These are phyloP conservation scores for Coemansia sp. DNA, from an alignment of 371 early-diverging fungal species.

Conservation along the genomic window DNA sequence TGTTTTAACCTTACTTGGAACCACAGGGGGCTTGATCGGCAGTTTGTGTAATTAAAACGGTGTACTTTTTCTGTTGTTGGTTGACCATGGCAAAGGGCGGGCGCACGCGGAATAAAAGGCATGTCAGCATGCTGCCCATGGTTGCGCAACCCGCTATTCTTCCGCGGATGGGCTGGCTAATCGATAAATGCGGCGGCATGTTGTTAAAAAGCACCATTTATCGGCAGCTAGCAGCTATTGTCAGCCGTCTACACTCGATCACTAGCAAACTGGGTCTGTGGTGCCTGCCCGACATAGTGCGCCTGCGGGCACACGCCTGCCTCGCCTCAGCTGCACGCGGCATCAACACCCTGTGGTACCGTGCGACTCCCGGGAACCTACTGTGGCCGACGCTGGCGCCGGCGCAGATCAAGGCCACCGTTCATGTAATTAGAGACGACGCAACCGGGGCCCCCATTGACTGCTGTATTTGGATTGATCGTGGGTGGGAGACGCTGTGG, in stretches of 20 bases:
- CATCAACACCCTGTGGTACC: not conserved
- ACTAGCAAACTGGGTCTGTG: not conserved
- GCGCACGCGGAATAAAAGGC: not conserved
- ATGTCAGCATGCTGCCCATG: slow-evolving; percentile 11
- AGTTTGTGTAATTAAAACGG: too few relatives aligned
- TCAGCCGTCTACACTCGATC: not conserved
- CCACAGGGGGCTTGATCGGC: too few relatives aligned
- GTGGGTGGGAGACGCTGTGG: slow-evolving; percentile 52
- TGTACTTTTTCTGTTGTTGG: not conserved
- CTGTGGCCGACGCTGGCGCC: slow-evolving; percentile 31
- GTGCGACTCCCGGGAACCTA: slow-evolving; percentile 15
- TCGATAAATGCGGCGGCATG: slow-evolving; percentile 5
- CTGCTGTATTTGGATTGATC: slow-evolving; percentile 26
- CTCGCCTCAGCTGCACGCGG: too few relatives aligned
- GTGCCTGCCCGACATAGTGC: not conserved
- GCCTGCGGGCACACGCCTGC: not conserved
- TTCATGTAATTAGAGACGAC: slow-evolving; percentile 7
- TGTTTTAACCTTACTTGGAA: too few relatives aligned
- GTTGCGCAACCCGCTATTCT: slow-evolving; percentile 23
- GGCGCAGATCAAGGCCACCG: slow-evolving; percentile 12
- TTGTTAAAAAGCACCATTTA: not conserved
- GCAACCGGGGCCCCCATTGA: slow-evolving; percentile 9
- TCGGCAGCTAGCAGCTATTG: not conserved
- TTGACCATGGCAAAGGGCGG: not conserved
- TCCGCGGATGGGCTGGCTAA: slow-evolving; percentile 30